Conservation (phyloP, 2,329 filamentous ascomycete species). For the Fusarium scirpi region DNA sequence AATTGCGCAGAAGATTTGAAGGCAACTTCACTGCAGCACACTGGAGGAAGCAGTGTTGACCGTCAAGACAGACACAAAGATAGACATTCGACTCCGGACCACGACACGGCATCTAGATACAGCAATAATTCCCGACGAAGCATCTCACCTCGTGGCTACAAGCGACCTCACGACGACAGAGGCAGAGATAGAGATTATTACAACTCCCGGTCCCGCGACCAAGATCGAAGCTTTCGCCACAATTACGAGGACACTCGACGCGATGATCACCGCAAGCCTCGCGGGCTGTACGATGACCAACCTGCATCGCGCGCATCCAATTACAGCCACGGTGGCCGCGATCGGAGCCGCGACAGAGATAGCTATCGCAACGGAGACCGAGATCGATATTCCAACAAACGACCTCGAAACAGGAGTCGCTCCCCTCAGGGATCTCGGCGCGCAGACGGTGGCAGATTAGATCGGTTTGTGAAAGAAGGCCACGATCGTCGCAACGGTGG, state of each 20-base stretch:
- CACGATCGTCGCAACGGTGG: slow-evolving; percentile 43
- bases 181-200: slow-evolving; percentile 56
- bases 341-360: slow-evolving; percentile 52
- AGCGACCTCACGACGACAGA: slow-evolving; percentile 74
- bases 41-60: slow-evolving; percentile 89
- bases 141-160: slow-evolving; percentile 74
- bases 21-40: slow-evolving; percentile 87
- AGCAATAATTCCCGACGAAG: slow-evolving; percentile 60
- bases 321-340: slow-evolving; percentile 63
- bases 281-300: slow-evolving; percentile 67
- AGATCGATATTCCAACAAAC: slow-evolving; percentile 65
- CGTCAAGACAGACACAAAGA: slow-evolving; percentile 84
- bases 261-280: slow-evolving; percentile 61
- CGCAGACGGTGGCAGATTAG: slow-evolving; percentile 52
- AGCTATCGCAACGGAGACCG: slow-evolving; percentile 56
- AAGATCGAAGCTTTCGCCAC: slow-evolving; percentile 71
- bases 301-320: slow-evolving; percentile 57
- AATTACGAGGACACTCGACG: slow-evolving; percentile 70
- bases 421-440: slow-evolving; percentile 60
- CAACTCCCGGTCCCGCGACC: slow-evolving; percentile 61
- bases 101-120: slow-evolving; percentile 59
- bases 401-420: slow-evolving; percentile 66
- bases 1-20: slow-evolving; percentile 74
- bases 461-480: slow-evolving; percentile 50
- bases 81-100: slow-evolving; percentile 69